Conservation (phyloP, 1,139 yeast species). For the Suhomyces terraborum region DNA sequence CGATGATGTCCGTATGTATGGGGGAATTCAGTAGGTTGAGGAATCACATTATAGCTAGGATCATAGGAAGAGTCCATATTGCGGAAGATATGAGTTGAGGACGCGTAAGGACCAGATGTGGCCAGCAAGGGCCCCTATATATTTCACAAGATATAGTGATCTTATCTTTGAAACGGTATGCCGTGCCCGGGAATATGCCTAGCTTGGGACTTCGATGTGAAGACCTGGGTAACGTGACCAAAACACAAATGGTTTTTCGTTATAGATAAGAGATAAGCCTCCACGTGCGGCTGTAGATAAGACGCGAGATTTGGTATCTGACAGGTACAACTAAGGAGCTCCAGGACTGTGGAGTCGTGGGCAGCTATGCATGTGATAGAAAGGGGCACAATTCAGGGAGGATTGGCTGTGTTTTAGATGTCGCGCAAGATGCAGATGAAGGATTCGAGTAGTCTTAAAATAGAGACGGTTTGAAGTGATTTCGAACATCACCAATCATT, state of each 20-base stretch:
- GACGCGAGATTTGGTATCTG: not conserved
- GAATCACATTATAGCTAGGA: constrained; percentile 15
- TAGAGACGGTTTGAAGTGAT: no score
- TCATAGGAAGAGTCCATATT: constrained; percentile 15
- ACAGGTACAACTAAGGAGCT: not conserved
- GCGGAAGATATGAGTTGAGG: not conserved
- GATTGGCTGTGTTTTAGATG: no score
- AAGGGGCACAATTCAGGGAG: no score
- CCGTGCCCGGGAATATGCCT: no score
- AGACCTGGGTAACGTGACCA: not conserved
- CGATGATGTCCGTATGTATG: not conserved
- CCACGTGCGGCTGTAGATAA: constrained; percentile 6
- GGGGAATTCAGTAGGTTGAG: not conserved
- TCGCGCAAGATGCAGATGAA: no score
- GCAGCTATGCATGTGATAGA: no score
- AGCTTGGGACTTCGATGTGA: no score
- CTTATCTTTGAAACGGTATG: constrained; percentile 2
- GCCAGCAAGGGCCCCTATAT: not conserved
- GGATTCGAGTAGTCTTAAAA: no score
- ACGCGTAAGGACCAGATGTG: not conserved
- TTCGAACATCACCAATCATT: no score
- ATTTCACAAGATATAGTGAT: not conserved
- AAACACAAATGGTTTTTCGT: not conserved
- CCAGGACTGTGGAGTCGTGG: no score
- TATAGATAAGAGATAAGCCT: constrained; percentile 5